Evolutionary conservation across 2,329 filamentous ascomycete genomes (phyloP), one percentile per base, ranked within the genome.

Genomic region (Mariannaea elegans): DNA sequence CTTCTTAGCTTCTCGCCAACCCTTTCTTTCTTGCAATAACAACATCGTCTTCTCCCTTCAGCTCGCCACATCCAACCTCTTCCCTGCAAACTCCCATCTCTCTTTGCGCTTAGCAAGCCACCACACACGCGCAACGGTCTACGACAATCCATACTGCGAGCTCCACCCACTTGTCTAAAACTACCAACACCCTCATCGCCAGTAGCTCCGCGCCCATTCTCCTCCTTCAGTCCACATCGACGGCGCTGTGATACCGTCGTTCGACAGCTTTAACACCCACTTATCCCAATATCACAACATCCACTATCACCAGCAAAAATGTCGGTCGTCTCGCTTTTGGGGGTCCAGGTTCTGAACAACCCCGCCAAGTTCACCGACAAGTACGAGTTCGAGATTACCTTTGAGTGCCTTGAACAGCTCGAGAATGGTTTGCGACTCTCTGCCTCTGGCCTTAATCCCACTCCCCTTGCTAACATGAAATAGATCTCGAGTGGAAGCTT

Each of bases 401-500:
- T 99, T 65, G 95, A 99, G 80, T 98, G 95, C 73, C 87, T 98
- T 21, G 95, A 99, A 82, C 87, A 90, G 69, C 86, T 99, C 36
- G 92, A 97, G 76, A 97, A 97, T 80, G 94, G 93, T 94, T 78
- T 29, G 78, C 65, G 39, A 24, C 16, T 34, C 56, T 16, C 7
- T 4, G 10, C n/a, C 42, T 13, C 18, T 32, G 29, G 6, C 39
- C 41, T 27, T 49, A 45, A 34, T 53, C 32, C 7, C 34, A 45
- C 48, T 38, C 47, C 12, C 21, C 21, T 44, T 36, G 50, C 68
- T 73, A 63, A 71, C 58, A 29, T 42, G 18, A 49, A 42, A 31
- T 72, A 97, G 95, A 99, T 80, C 89, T 99, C 63, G 95, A 99
- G 81, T 99, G 95, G 95, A 99, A 99, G 81, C 84, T 99, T 72